Evolutionary conservation across 1,284 basidiomycete genomes (phyloP), one percentile per base, ranked within the genome.

Genomic region (Tremellales sp.): DNA sequence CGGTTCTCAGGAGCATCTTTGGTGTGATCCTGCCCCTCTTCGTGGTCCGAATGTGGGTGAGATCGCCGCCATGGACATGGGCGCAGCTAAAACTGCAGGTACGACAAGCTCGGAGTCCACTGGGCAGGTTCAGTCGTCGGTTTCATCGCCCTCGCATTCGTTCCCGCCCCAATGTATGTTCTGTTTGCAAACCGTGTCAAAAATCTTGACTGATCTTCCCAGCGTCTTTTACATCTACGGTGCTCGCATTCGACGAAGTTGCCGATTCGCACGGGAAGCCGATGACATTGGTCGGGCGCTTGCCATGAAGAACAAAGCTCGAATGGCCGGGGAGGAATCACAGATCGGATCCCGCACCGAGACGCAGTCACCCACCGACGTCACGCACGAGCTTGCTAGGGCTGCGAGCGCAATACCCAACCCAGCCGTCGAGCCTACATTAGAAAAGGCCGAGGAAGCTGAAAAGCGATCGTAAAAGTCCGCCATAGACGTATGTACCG

Each of bases 1-100:
- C 85, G n/a, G 79, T 88, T 22, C 62, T 84, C 21, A 81, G 85
- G 31, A 84, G 81, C 2, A 70, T 79, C 2, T 78, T 82, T 49
- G 85, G 82, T 15, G 81, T 56, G 35, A 23, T 56, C 0, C 82
- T 84, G 62, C 82, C 82, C 3, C 68, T 83, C 8, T 79, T 84
- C 61, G 59, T 78, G 27, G 77, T 80, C 0, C 58, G 77, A 17
- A 36, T 36, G 33, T n/a, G n/a, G n/a, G n/a, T n/a, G n/a, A n/a
- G n/a, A n/a, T n/a, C n/a, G n/a, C n/a, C n/a, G n/a, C n/a, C n/a
- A n/a, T n/a, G n/a, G n/a, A n/a, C n/a, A n/a, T n/a, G n/a, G n/a
- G n/a, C n/a, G n/a, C n/a, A n/a, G n/a, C n/a, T n/a, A n/a, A n/a
- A n/a, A n/a, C n/a, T n/a, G 22, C 35, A 79, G 85, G 77, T 84